Evolutionary conservation across 331 rosid species (phyloP).

Genomic region (Malus hybrid): DNA sequence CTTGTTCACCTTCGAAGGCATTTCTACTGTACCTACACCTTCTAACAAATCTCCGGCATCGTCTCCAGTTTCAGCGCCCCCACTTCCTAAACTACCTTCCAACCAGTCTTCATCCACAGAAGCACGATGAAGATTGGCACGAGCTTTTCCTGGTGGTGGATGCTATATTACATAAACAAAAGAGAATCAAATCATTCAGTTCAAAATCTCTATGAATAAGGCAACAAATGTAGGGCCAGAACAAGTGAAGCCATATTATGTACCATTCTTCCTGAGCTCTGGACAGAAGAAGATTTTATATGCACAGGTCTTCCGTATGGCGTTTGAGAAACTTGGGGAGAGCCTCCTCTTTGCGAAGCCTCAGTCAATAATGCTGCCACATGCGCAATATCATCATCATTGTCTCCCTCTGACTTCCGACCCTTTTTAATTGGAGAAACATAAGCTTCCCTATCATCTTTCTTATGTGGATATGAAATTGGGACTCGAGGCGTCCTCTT

Average conservation of each 20-base stretch:
- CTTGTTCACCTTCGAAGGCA: constrained; percentile 39
- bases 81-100: constrained; percentile 49
- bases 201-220: background rate
- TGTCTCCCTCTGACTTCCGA: constrained; percentile 39
- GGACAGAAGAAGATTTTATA: constrained; percentile 33
- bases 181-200: constrained; percentile 1
- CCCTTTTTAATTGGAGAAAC: constrained; percentile 38
- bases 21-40: constrained; percentile 48
- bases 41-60: constrained; percentile 42
- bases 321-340: constrained; percentile 44
- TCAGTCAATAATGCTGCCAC: constrained; percentile 55
- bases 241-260: constrained; percentile 2
- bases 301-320: constrained; percentile 34
- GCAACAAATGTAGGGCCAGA: constrained; percentile 11
- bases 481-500: constrained; percentile 86
- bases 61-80: constrained; percentile 59
- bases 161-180: constrained; percentile 26
- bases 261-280: constrained; percentile 50
- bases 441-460: constrained; percentile 33
- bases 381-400: constrained; percentile 50
- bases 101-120: constrained; percentile 38
- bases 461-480: constrained; percentile 36
- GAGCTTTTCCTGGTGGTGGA: constrained; percentile 23
- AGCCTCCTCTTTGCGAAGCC: constrained; percentile 62
- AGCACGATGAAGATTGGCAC: constrained; percentile 28